Evolutionary conservation across 306 rosid genomes (phyloP).

Genomic region (Corylus americana): DNA sequence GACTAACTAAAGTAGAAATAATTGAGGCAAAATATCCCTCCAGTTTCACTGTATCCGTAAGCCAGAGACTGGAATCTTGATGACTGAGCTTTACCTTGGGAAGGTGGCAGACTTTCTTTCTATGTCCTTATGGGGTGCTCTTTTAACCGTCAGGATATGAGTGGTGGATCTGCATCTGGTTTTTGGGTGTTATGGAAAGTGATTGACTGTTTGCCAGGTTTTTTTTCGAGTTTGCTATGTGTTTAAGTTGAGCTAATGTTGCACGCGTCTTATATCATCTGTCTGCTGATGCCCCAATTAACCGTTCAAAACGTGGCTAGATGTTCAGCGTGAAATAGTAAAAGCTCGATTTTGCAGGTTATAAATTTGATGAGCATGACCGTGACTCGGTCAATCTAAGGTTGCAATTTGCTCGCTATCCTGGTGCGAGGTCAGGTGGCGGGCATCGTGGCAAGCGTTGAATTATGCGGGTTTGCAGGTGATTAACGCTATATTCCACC

Average conservation of each 20-base stretch:
- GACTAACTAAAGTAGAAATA: constrained; percentile 14
- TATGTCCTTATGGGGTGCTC: constrained; percentile 12
- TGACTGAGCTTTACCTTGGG: constrained; percentile 21
- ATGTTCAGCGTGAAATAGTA: constrained; percentile 67
- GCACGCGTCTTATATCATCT: constrained; percentile 45
- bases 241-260: constrained; percentile 38
- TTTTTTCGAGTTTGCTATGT: constrained; percentile 39
- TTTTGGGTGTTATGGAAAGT: constrained; percentile 33
- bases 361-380: constrained; percentile 94
- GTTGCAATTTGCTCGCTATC: constrained; percentile 96
- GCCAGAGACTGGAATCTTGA: constrained; percentile 5
- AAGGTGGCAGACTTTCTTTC: constrained; percentile 20
- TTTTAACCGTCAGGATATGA: constrained; percentile 28
- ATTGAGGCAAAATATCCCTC: constrained; percentile 13
- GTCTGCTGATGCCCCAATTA: constrained; percentile 52
- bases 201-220: constrained; percentile 36
- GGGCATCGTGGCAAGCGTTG: constrained; percentile 95
- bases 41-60: constrained; percentile 18
- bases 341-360: constrained; percentile 97
- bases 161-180: constrained; percentile 27
- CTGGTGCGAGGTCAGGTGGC: constrained; percentile 99
- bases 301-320: constrained; percentile 49
- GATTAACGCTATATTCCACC: constrained; percentile 53
- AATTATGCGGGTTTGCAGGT: constrained; percentile 68
- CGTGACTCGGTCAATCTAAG: constrained; percentile 90